Base-by-base conservation (phyloP, 2,329 filamentous ascomycete species). In the Aspergillus pseudonomiae region DNA sequence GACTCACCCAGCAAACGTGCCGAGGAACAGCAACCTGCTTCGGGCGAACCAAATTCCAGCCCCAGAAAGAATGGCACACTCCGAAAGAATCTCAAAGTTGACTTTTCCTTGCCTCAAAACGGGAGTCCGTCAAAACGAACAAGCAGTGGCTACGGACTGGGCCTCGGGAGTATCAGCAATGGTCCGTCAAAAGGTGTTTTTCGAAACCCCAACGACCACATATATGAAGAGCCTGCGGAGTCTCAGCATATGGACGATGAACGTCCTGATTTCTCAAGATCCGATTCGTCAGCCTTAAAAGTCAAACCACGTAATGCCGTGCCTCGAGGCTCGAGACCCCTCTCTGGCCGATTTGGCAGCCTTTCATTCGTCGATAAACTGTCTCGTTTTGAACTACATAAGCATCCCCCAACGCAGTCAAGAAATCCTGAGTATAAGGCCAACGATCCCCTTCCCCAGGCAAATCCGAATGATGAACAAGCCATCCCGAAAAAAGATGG, bases 191-290 rank as follows among this genome's bases (percentile, higher is more conserved):
- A 80, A 64, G 82, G 81, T 30, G 77, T 87, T 19, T 89, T 87
- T 73, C 83, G 84, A 68, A 86, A 87, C 65, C 85, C 86, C 3
- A 80, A 85, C 61, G 86, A 88, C 70, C 82, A 85, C 55, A 89
- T 97, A 65, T 97, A 93, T 84, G 94, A 97, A 76, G 94, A 97
- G 74, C 91, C 92, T 1, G 88, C 91, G 71, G 82, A 84, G 36
- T 52, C 73, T 34, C 63, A 71, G 63, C 65, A 70, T 63, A 65
- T 67, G 65, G 73, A 68, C 24, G 58, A 72, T 21, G 53, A 65
- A 59, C 63, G 67, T 69, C 75, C 59, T 61, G 67, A 63, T 62
- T 70, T 68, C 67, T 74, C 71, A 36, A 67, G 73, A 72, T 63
- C 78, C 73, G 59, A 74, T 45, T 75, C 74, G 9, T 81, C 83